Conservation (phyloP, 371 early-diverging fungal species). For the Mucor indicus region DNA sequence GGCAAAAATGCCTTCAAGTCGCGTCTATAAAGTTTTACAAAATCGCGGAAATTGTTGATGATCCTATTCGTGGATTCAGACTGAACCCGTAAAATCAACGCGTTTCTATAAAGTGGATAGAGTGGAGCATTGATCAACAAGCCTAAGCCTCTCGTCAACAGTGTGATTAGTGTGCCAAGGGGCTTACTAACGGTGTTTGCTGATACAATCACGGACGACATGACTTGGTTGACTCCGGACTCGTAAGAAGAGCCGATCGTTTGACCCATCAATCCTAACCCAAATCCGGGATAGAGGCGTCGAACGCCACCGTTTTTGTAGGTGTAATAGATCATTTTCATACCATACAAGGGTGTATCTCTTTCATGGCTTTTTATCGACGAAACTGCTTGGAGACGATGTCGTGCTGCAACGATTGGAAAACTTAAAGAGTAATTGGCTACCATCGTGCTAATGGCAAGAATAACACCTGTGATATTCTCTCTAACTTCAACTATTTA, state of each 20-base stretch:
- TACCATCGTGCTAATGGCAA: conserved; percentile 55
- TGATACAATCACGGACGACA: conserved; percentile 15
- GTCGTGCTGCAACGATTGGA: conserved; percentile 57
- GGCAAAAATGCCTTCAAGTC: conserved; percentile 37
- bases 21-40: conserved; percentile 39
- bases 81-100: conserved; percentile 55
- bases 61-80: conserved; percentile 27
- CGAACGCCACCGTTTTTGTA: conserved; percentile 41
- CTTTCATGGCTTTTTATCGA: conserved; percentile 10
- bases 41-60: conserved; percentile 30
- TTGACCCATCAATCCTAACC: conserved; percentile 54
- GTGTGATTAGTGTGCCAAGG: background rate
- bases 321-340: conserved; percentile 25
- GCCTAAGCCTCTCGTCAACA: conserved; percentile 13
- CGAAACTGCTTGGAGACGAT: conserved; percentile 41
- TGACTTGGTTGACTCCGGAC: conserved; percentile 37
- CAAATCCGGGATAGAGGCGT: conserved; percentile 57
- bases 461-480: conserved; percentile 45
- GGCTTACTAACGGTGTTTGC: conserved; percentile 16
- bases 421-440: conserved; percentile 58
- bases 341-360: conserved; percentile 44
- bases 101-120: conserved; percentile 54
- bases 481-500: conserved; percentile 42
- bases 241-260: conserved; percentile 54
- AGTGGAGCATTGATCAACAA: conserved; percentile 47